phyloP scores from a whole-genome alignment of 495 filamentous ascomycete genomes.

The Neurospora africana region DNA sequence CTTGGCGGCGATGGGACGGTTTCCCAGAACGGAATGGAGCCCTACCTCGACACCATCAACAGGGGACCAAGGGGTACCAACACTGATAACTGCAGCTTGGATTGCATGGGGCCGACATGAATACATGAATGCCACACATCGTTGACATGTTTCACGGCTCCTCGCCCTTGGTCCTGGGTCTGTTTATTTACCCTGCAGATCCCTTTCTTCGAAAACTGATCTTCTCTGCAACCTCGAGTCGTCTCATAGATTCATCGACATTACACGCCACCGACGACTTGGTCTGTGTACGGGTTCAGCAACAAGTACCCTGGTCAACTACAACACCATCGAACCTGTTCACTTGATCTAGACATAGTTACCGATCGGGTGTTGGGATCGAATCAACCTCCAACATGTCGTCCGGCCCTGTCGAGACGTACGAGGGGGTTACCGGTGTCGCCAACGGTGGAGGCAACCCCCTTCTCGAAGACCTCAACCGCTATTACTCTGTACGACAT shows the following conservation, averaged over 20 bases:
- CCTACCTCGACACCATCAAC: neutral
- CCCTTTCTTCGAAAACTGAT: conserved; percentile 3
- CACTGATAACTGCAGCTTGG: neutral
- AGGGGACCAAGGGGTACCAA: neutral
- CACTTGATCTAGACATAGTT: neutral
- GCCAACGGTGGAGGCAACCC: conserved; percentile 63
- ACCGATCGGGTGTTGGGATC: neutral
- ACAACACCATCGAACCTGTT: neutral
- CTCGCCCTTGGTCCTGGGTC: neutral
- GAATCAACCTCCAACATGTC: conserved; percentile 17
- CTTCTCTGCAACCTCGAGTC: conserved; percentile 1
- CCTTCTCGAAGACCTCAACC: conserved; percentile 61
- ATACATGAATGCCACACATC: neutral
- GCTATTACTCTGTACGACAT: conserved; percentile 64
- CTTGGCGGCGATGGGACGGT: conserved; percentile 7
- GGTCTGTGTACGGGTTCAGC: conserved; percentile 7
- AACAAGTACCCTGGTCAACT: neutral
- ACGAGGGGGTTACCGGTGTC: conserved; percentile 46
- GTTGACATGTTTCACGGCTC: neutral
- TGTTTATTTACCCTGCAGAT: conserved; percentile 18
- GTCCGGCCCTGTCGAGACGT: conserved; percentile 38
- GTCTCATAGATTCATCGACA: neutral
- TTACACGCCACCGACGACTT: neutral
- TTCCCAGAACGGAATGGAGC: conserved; percentile 15
- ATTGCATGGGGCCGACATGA: conserved; percentile 1